A percentile compares a stretch with the other conserved stretches of the same genome.
These are phyloP conservation scores for Verticillium klebahnii DNA, from an alignment of 2,329 filamentous ascomycete species.

Conservation along the genomic window DNA sequence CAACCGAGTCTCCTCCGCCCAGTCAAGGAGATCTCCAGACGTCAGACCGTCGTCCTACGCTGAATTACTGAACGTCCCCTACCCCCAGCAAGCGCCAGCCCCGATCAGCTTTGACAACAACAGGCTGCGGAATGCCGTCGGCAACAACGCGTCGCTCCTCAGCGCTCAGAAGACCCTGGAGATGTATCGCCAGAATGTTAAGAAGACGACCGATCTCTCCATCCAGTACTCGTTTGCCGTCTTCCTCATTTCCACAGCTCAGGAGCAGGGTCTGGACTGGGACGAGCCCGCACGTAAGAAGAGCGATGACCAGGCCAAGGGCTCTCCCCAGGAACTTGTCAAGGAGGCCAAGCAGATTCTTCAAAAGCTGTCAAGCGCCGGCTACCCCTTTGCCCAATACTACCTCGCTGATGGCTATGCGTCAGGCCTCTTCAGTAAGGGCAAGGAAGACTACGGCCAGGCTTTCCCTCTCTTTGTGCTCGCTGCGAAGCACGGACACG, in stretches of 20 bases:
- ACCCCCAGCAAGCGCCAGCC: conserved; percentile 70
- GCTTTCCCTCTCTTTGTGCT: conserved; percentile 91
- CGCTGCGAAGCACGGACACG: conserved; percentile 94
- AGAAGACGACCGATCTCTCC: conserved; percentile 87
- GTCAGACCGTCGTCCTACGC: conserved; percentile 48
- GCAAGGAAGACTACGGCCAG: conserved; percentile 84
- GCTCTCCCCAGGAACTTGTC: conserved; percentile 65
- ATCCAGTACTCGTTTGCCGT: conserved; percentile 96
- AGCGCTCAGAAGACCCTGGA: conserved; percentile 92
- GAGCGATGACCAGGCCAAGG: conserved; percentile 39
- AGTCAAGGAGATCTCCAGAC: conserved; percentile 53
- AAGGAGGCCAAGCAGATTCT: conserved; percentile 87
- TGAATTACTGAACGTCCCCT: conserved; percentile 64
- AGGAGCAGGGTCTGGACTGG: conserved; percentile 63
- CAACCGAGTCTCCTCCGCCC: conserved; percentile 41
- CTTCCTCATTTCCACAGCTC: conserved; percentile 85
- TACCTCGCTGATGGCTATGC: conserved; percentile 93
- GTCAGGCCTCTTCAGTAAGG: conserved; percentile 92
- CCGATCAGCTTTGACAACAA: conserved; percentile 75
- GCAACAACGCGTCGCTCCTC: conserved; percentile 84
- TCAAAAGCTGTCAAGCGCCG: conserved; percentile 77
- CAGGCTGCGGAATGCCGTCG: conserved; percentile 71
- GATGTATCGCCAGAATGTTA: conserved; percentile 95
- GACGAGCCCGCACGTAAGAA: conserved; percentile 41
- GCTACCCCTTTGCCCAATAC: conserved; percentile 96